Evolutionary conservation across 2,329 filamentous ascomycete species (phyloP), one percentile per base, ranked within the genome.

Genomic region (Plectosphaerella cucumerina): DNA sequence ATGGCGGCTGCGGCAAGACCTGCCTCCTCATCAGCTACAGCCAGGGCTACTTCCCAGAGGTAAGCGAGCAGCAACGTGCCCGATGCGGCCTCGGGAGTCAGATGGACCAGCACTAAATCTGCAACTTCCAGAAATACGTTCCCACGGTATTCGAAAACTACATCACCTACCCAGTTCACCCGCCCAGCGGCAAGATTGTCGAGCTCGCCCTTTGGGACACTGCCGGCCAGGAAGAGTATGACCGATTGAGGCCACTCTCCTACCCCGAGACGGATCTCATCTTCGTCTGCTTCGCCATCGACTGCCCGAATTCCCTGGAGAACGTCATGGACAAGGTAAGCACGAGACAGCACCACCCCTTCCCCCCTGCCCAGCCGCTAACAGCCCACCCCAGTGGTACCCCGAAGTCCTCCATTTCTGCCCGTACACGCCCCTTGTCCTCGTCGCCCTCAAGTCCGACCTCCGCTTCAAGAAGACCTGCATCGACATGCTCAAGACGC

Each of bases 71-170:
- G 26, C 18, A 6, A 11, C n/a, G n/a, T n/a, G n/a, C 39, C 17
- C 35, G 10, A 37, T 42, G n/a, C 8, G 17, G 39, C 17, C 17
- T 20, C 39, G n/a, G 17, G n/a, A n/a, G 18, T 6, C 35, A 18
- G 17, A 37, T 14, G 9, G n/a, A 42, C 39, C 39, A 42, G n/a
- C n/a, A 17, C 39, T 18, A 17, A 42, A 4, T 42, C 39, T 42
- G 18, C 17, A n/a, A 42, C 47, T 6, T 9, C 39, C 63, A 99
- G 94, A 97, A 97, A 97, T 99, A 99, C 64, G 94, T 99, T 39
- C 94, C 94, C 4, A 99, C 94, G 2, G 94, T 99, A 48, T 99
- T 99, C 70, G 94, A 99, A 68, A 99, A 99, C 77, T 99, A 99
- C 82, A 97, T 99, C 74, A 97, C 94, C 50, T 93, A 96, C 70